Base-by-base conservation (phyloP, 164 flowering plant species). In the Sedum album region DNA sequence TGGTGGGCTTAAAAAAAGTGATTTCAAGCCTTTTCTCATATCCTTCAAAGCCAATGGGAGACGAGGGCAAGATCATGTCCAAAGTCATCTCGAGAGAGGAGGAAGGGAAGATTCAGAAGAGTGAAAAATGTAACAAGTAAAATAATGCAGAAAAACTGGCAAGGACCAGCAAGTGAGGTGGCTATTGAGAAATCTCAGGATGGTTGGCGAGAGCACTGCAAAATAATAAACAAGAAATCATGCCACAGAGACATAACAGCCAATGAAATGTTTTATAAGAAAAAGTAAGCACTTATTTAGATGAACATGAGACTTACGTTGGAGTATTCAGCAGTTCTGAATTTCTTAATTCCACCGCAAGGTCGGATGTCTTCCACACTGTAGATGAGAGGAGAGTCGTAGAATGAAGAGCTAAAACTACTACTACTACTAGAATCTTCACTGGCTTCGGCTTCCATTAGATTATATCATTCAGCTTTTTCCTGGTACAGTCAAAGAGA, bases 1-100 rank as follows among this genome's bases (percentile, higher is more conserved):
- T 9, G 14, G 84, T 73, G 13, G 87, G 88, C 76, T 84, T 81
- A 30, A 68, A 80, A 73, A 91, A 91, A 0, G 84, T 75, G 14
- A 91, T 73, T 79, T 91, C 97, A 4, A 91, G 96, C 78, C 97
- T 79, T 78, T 91, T 91, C 64, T 91, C 97, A 36, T 73, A 91
- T 63, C 97, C 97, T 81, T 91, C 97, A 62, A 91, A 91, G 14
- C 97, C 97, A 66, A 89, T 91, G 13, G 96, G 84, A 70, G 97
- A 88, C 33, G 41, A 63, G 1, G 81, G 71, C 33, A 76, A 64
- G 49, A 80, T 85, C 88, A 84, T 88, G 48, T 73, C 70, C 60
- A 30, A 38, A 66, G 57, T 46, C 65, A 61, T 67, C 61, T 28
- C 2, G 39, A 67, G 63, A 6, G 42, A 31, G 23, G 35, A 35